phyloP scores from a whole-genome alignment of 192 early-diverging fungal genomes.

The Mortierella hygrophila region DNA sequence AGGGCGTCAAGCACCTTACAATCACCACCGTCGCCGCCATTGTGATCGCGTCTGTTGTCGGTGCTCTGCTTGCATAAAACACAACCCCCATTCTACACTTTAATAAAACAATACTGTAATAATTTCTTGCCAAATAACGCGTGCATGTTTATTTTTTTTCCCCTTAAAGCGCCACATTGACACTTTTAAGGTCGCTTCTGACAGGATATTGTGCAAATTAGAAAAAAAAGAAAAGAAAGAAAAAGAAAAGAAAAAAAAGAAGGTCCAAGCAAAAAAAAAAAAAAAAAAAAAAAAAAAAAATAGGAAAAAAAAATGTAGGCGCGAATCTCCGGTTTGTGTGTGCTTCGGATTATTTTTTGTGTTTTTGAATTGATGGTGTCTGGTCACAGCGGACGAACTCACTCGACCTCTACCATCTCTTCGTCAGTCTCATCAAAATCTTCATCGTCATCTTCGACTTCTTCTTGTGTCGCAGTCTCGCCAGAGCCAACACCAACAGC shows the following conservation, averaged over 20 bases:
- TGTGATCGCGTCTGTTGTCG: too few species aligned
- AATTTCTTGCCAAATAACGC: too few species aligned
- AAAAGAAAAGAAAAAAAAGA: not conserved
- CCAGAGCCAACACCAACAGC: constrained; percentile 46
- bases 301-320: not conserved
- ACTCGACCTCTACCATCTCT: constrained; percentile 28
- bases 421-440: constrained; percentile 55
- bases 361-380: not conserved
- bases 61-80: too few species aligned
- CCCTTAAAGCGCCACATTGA: too few species aligned
- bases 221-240: not conserved
- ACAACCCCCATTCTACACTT: too few species aligned
- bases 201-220: not conserved
- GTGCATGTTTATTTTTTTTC: too few species aligned
- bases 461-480: constrained; percentile 36
- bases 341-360: not conserved
- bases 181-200: not conserved
- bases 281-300: constrained; percentile 17
- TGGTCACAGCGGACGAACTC: not conserved
- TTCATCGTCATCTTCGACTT: constrained; percentile 60
- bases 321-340: not conserved
- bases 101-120: too few species aligned
- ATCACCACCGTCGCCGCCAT: too few species aligned
- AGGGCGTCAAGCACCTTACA: too few species aligned
- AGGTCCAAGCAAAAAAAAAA: constrained; percentile 9